Conservation (phyloP, 2,329 filamentous ascomycete genomes). For the Blastomyces gilchristii region DNA sequence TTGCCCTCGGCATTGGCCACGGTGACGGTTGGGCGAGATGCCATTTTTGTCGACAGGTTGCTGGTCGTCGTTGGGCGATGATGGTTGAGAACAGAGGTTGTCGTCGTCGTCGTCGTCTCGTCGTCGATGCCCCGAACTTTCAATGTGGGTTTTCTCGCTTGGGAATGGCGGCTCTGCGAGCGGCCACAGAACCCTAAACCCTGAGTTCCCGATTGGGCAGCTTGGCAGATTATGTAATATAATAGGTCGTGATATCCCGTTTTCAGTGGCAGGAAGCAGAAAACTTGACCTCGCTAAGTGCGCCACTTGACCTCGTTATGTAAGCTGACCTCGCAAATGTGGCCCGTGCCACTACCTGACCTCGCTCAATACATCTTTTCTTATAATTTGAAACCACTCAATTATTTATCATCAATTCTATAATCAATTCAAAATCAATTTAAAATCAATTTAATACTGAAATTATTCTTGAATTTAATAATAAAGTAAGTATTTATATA, state of each 20-base stretch:
- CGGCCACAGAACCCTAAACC: slow-evolving; percentile 30
- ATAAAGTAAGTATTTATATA: no score
- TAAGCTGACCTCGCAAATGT: no score
- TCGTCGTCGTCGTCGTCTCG: slow-evolving; percentile 9
- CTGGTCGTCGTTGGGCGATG: slow-evolving; percentile 29
- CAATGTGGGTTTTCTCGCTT: slow-evolving; percentile 38
- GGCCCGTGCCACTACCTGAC: no score
- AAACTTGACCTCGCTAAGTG: no score
- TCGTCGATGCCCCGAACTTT: slow-evolving; percentile 5
- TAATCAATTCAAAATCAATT: no score
- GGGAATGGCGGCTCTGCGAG: slow-evolving; percentile 21
- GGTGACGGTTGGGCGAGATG: slow-evolving; percentile 93
- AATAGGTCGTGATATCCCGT: not conserved
- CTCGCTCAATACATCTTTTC: no score
- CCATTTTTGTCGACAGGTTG: slow-evolving; percentile 53
- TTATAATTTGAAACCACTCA: no score
- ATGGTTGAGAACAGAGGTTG: slow-evolving; percentile 8
- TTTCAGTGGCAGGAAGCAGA: no score
- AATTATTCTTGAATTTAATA: no score
- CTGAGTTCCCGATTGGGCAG: slow-evolving; percentile 18
- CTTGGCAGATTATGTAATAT: slow-evolving; percentile 2
- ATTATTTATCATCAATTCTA: no score
- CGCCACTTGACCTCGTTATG: no score
- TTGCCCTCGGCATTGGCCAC: slow-evolving; percentile 94
- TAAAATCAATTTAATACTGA: no score